Base-by-base conservation (phyloP, 345 rosid species). In the Eucalyptus erythrocorys region DNA sequence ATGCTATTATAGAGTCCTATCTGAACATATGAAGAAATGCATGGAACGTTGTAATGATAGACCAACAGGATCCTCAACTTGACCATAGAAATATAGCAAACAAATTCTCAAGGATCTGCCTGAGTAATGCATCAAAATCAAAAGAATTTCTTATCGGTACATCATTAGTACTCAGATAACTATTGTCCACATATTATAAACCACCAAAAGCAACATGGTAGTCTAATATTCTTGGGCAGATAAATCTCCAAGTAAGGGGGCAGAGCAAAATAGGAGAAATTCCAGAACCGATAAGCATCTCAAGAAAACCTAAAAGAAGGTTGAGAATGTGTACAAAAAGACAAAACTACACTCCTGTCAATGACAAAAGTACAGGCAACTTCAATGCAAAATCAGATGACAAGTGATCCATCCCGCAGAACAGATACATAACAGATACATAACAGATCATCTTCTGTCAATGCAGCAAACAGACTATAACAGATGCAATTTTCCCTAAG, bases 1-100 rank as follows among this genome's bases (percentile, higher is more conserved):
- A 94, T 92, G 88, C 95, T 95, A 90, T 97, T 96, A 90, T 97
- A 97, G 88, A 97, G 95, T 88, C 94, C 96, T 93, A 97, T 93
- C 99, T 96, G 94, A 71, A 48, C 87, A 86, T 4, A 86, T 32
- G 82, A 76, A 21, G 47, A 76, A 40, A 76, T 21, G 47, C 82
- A 76, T 76, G 82, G 27, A 40, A 76, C 8, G 0, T 76, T 42
- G 82, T 76, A 76, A 76, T 76, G 30, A 76, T 76, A 76, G 47
- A 42, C 82, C 82, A 76, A 40, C 81, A 10, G 47, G 47, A 76
- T 21, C 45, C 47, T 40, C 47, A 11, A 76, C 30, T 76, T 40
- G 3, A 76, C 47, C 42, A 14, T n/a, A 76, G 30, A 40, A 76
- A 76, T 76, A 76, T 40, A 76, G 82, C 47, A 76, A 2, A 24